Evolutionary conservation across 257 asterid species (phyloP).

Genomic region (Nicotiana obtusifolia): DNA sequence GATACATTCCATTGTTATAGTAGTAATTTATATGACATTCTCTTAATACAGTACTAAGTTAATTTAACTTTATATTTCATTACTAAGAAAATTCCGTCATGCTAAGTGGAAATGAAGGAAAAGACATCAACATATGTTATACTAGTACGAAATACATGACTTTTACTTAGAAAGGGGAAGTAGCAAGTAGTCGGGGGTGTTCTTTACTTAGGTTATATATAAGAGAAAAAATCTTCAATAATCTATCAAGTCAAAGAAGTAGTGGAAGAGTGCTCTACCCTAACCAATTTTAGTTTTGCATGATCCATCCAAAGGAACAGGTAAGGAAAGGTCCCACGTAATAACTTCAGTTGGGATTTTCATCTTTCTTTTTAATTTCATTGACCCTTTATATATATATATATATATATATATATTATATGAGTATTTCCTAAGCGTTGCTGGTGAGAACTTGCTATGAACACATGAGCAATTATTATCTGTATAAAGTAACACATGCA

Average conservation of each 20-base stretch:
- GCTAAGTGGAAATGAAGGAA: background rate
- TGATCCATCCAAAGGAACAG: slow-evolving; percentile 10
- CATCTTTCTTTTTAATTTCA: background rate
- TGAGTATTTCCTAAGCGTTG: slow-evolving; percentile 46
- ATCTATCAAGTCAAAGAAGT: background rate
- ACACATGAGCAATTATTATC: slow-evolving; percentile 47
- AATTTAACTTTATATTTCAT: background rate
- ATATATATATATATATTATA: too few species aligned
- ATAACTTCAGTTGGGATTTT: slow-evolving; percentile 5
- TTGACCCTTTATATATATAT: slow-evolving; percentile 11
- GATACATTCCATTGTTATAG: background rate
- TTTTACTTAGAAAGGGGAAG: slow-evolving; percentile 1
- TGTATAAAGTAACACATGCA: slow-evolving; percentile 27
- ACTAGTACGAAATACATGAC: too few species aligned
- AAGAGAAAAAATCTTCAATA: background rate
- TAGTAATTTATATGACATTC: background rate
- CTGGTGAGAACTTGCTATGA: slow-evolving; percentile 19
- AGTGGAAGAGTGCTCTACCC: slow-evolving; percentile 9
- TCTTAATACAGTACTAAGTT: too few species aligned
- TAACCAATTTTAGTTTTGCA: background rate
- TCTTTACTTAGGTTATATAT: background rate
- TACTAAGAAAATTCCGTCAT: too few species aligned
- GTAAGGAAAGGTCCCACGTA: slow-evolving; percentile 5
- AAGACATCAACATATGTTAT: background rate
- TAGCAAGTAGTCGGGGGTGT: background rate